Base-by-base conservation (phyloP, 2,329 filamentous ascomycete genomes). In the Plenodomus tracheiphilus region DNA sequence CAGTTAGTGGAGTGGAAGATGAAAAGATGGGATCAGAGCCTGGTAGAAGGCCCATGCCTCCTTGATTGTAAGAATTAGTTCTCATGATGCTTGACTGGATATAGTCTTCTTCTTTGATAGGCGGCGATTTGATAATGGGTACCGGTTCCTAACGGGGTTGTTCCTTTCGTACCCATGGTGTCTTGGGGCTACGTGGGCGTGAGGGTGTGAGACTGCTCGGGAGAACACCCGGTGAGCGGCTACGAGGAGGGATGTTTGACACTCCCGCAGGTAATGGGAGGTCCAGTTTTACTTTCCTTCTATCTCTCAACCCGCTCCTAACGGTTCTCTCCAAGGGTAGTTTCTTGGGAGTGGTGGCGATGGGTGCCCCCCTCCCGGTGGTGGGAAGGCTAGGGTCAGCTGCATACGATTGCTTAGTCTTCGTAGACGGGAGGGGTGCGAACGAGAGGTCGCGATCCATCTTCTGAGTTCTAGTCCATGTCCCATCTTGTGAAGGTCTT, bases 281-380 rank as follows among this genome's bases (percentile, higher is more conserved):
- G 36, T 65, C 64, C 25, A 70, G 49, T 6, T 59, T 58, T 15
- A 69, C 43, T 16, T 66, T 63, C 39, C 68, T 58, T 30, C 68
- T 63, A 18, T 63, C 62, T 47, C 64, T 62, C 11, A 69, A 44
- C 13, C 56, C 56, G 20, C 51, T 32, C 7, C 28, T 11, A 15
- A 32, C 28, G 4, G 28, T 11, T 32, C 28, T 15, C 11, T 32
- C 11, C 28, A 15, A 15, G 13, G 46, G 7, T n/a, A 43, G 28
- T 4, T 13, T 25, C 2, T 17, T 16, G 6, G 34, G 16, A 13
- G 25, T 41, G 1, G 38, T 32, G 1, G 39, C 16, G 2, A 17
- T 39, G 15, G 39, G 16, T 10, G 41, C 19, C 17, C 50, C 48
- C 19, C 48, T 43, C 5, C 36, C 28, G 2, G 46, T 41, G 3